Evolutionary conservation across 2,329 filamentous ascomycete species (phyloP), one percentile per base, ranked within the genome.

Genomic region (Parafenestella ontariensis): DNA sequence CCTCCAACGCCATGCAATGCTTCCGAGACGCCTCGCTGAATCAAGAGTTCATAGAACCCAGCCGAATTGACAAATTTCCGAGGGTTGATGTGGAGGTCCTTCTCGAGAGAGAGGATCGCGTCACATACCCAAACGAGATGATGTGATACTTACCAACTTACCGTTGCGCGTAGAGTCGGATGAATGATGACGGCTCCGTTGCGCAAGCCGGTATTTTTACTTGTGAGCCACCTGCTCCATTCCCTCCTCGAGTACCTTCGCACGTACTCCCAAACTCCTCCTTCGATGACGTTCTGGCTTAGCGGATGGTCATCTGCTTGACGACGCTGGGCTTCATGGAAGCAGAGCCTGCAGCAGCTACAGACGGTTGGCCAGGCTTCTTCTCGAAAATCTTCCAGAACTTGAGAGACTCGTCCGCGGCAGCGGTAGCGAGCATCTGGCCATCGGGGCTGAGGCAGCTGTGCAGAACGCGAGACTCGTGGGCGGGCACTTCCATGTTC

Each of bases 301-400:
- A 77, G 48, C 74, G 74, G 57, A 77, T 77, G 26, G 93, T 97
- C 90, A 96, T 96, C 78, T 94, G 91, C 87, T 96, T 97, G 74
- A 87, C 87, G 84, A 94, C 89, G 71, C 91, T 87, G 51, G 90
- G 76, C 73, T 82, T 92, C 81, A 94, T 94, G 77, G 85, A 86
- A 45, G 89, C 89, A 55, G 89, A 82, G 59, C 87, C 87, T 54
- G 88, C 84, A 65, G 86, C 84, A 49, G 87, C 82, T 28, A 83
- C 74, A 44, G 87, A 85, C 46, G 88, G 85, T 56, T 85, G 81
- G 54, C 92, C 92, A 17, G 93, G 83, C 86, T 97, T 98, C 86
- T 96, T 97, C 85, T 99, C 95, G 73, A 99, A 99, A 68, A 99
- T 85, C 87, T 99, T 99, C 95, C 95, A 99, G 85, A 99, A 99